These are phyloP conservation scores for Blastocystis sp. DNA, from an alignment of 352 stramenopile species.

Conservation along the genomic window DNA sequence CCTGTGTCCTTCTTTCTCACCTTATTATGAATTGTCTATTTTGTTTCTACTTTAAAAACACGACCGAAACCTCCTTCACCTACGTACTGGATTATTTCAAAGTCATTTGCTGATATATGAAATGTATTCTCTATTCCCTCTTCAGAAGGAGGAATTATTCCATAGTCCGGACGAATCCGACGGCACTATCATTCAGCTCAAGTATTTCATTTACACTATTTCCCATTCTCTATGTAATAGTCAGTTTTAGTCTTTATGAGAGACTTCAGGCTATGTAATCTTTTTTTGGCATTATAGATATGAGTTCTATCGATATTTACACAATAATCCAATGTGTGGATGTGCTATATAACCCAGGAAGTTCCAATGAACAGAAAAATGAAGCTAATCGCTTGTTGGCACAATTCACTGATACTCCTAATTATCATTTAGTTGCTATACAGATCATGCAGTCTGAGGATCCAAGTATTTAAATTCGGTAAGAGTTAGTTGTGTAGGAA, in stretches of 20 bases:
- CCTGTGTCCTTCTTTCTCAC: constrained; percentile 71
- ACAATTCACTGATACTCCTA: not conserved
- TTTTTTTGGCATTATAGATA: not conserved
- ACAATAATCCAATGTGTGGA: not conserved
- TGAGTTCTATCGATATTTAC: not conserved
- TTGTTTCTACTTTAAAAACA: constrained; percentile 71
- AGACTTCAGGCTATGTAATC: not conserved
- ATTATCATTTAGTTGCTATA: not conserved
- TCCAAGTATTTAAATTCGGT: not conserved
- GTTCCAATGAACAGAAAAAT: not conserved
- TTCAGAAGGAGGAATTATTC: not conserved
- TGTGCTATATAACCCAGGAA: not conserved
- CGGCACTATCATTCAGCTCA: not conserved
- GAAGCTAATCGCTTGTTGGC: not conserved
- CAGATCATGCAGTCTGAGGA: not conserved
- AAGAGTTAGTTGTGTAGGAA: not conserved
- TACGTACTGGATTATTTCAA: not conserved
- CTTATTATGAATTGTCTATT: not conserved
- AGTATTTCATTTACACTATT: not conserved
- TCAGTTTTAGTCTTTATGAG: not conserved
- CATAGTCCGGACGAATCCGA: not conserved
- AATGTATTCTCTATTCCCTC: not conserved
- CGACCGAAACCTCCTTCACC: constrained; percentile 74
- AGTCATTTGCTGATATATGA: not conserved
- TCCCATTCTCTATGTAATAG: not conserved